These are phyloP conservation scores for Pulveroboletus sp. DNA, from an alignment of 1,284 basidiomycete genomes.

Conservation along the genomic window DNA sequence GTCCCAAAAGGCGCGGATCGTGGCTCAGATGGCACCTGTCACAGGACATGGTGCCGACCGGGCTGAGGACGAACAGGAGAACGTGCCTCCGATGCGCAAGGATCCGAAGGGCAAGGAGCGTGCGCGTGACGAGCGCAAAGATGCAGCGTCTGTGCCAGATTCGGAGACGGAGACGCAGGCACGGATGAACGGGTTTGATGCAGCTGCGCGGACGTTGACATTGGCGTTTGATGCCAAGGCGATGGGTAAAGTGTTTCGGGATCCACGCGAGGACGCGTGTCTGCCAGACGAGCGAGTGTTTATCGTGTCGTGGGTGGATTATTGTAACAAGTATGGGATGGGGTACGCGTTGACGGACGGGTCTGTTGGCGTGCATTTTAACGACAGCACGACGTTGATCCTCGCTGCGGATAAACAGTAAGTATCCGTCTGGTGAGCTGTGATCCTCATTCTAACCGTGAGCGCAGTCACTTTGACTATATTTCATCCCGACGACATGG, in stretches of 20 bases:
- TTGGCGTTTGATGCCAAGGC: conserved; percentile 70
- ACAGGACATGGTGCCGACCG: conserved; percentile 38
- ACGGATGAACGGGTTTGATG: conserved; percentile 63
- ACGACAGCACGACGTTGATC: conserved; percentile 88
- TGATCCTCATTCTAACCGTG: conserved; percentile 2
- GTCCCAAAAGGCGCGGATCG: conserved; percentile 85
- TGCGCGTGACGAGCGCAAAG: conserved; percentile 36
- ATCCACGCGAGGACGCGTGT: conserved; percentile 54
- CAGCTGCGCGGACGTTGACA: conserved; percentile 64
- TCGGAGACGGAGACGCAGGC: conserved; percentile 28
- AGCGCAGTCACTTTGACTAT: conserved; percentile 79
- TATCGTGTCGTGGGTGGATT: conserved; percentile 97
- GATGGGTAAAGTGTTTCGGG: conserved; percentile 59
- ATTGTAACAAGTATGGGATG: conserved; percentile 98
- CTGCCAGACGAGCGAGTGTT: conserved; percentile 80
- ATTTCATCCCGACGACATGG: conserved; percentile 66
- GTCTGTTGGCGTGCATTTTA: conserved; percentile 93
- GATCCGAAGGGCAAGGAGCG: conserved; percentile 37
- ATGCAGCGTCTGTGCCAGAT: conserved; percentile 19
- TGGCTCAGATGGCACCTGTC: conserved; percentile 83
- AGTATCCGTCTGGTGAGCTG: conserved; percentile 29
- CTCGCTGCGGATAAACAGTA: conserved; percentile 83
- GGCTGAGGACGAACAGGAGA: conserved; percentile 46
- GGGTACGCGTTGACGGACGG: conserved; percentile 96
- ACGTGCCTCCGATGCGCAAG: conserved; percentile 41